These are phyloP conservation scores for Phytophthora macrochlamydospora DNA, from an alignment of 352 stramenopile genomes.

Conservation along the genomic window DNA sequence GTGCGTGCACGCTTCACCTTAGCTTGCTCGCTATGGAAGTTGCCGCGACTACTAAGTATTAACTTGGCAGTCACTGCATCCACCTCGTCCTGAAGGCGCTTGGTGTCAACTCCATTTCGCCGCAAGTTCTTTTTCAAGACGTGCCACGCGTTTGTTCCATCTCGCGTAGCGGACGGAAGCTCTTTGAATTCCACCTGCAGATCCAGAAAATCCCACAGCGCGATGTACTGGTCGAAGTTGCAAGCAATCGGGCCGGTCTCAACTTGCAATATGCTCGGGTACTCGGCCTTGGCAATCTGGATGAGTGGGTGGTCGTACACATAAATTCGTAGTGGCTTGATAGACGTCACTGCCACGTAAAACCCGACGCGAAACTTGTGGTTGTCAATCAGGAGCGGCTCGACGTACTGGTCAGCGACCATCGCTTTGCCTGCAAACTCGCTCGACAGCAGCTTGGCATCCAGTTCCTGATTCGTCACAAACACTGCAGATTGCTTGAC, in stretches of 20 bases:
- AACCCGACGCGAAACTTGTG: slow-evolving; percentile 90
- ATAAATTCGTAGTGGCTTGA: slow-evolving; percentile 87
- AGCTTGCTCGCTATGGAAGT: slow-evolving; percentile 50
- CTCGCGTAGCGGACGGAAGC: slow-evolving; percentile 51
- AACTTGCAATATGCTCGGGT: slow-evolving; percentile 47
- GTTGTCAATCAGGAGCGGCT: slow-evolving; percentile 85
- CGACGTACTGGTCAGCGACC: slow-evolving; percentile 77
- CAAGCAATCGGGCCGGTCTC: slow-evolving; percentile 53
- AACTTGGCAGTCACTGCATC: slow-evolving; percentile 64
- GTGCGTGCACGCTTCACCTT: slow-evolving; percentile 52
- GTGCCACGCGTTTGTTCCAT: slow-evolving; percentile 71
- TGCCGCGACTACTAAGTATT: slow-evolving; percentile 59
- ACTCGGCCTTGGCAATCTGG: slow-evolving; percentile 71
- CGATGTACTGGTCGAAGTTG: slow-evolving; percentile 71
- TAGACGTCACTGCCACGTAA: slow-evolving; percentile 85
- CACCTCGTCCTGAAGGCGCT: slow-evolving; percentile 66
- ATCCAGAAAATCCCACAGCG: slow-evolving; percentile 75
- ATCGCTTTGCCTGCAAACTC: slow-evolving; percentile 59
- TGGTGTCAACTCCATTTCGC: slow-evolving; percentile 63
- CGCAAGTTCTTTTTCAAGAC: slow-evolving; percentile 72
- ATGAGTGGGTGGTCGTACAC: slow-evolving; percentile 78
- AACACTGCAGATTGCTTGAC: slow-evolving; percentile 38
- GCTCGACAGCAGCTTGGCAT: slow-evolving; percentile 45
- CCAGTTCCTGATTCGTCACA: slow-evolving; percentile 50
- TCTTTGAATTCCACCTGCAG: slow-evolving; percentile 68